Base-by-base conservation (phyloP, 1,284 basidiomycete genomes). In the Trametes sp. region DNA sequence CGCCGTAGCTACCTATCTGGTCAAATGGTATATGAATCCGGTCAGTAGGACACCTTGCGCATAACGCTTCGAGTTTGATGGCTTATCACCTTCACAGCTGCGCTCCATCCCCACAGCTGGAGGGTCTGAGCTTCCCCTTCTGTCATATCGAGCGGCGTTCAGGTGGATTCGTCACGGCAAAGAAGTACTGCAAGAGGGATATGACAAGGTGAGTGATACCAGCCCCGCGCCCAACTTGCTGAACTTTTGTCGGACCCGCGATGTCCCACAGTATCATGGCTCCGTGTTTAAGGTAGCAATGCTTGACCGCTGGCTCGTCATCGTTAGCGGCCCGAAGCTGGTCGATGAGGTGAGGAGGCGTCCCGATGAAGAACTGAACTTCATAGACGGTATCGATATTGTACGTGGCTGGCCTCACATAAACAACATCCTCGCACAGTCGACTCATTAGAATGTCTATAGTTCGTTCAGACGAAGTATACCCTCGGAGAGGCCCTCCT, bases 311-410 rank as follows among this genome's bases (percentile, higher is more conserved):
- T 85, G 82, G 83, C 59, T 75, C 0, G 74, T 85, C 19, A 42
- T 84, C 26, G 61, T 82, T 1, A 76, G 69, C 29, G 76, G 71
- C 5, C 72, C 63, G 0, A 65, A 73, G 24, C 65, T 76, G 23
- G 70, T 81, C 6, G 78, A 83, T 6, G 83, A 85, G 45, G 50
- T 84, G 13, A 70, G 76, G 2, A 78, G 70, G 35, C 76, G 78
- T 1, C 70, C 75, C 0, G 80, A 80, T 21, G 76, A 80, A 16
- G 64, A 72, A 4, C 59, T 84, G 8, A 82, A 80, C 0, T 74
- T 78, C 38, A 16, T 61, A 0, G 76, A 75, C 16, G 80, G 76
- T 0, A 36, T 69, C 1, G 62, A 71, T 13, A 78, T 80, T 9
- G 65, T 64, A 44, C 26, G 23, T 36, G 36, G 31, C 33, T 24